A percentile compares a stretch with the other conserved stretches of the same genome.
Evolutionary conservation across 1,284 basidiomycete species (phyloP).

Genomic region (Flammula alnicola): DNA sequence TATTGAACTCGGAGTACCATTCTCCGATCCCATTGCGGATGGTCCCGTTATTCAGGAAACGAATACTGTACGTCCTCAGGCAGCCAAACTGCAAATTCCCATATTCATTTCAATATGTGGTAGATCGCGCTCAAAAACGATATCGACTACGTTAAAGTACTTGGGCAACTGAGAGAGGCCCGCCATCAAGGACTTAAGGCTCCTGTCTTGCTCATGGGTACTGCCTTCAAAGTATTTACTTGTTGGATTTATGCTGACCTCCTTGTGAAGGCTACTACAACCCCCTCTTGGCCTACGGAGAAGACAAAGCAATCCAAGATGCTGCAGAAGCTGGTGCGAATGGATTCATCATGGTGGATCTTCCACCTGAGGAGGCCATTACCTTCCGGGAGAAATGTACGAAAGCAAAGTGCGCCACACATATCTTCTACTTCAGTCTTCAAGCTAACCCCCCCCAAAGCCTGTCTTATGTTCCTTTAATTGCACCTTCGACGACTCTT

Average conservation of each 20-base stretch:
- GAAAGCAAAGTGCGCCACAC: conserved; percentile 66
- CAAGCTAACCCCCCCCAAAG: conserved; percentile 43
- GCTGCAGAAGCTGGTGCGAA: conserved; percentile 91
- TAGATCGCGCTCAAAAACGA: conserved; percentile 85
- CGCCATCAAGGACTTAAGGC: conserved; percentile 80
- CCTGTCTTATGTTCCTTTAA: conserved; percentile 94
- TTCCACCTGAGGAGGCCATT: conserved; percentile 96
- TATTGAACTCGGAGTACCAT: conserved; percentile 96
- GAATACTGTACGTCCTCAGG: conserved; percentile 73
- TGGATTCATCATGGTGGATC: conserved; percentile 97
- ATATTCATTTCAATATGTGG: conserved; percentile 13
- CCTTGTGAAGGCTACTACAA: conserved; percentile 87
- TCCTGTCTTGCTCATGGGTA: conserved; percentile 95
- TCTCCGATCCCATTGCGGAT: conserved; percentile 97
- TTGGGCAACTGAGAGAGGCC: conserved; percentile 82
- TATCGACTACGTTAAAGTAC: conserved; percentile 77
- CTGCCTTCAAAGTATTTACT: background rate
- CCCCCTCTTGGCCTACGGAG: conserved; percentile 93
- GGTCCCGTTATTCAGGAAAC: conserved; percentile 91
- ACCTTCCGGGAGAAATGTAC: conserved; percentile 89
- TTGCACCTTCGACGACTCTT: conserved; percentile 92
- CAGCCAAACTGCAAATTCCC: conserved; percentile 3
- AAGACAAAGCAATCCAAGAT: conserved; percentile 91
- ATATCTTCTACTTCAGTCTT: conserved; percentile 4
- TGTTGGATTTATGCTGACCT: conserved; percentile 8